Percentiles rank a stretch among this genome's conserved stretches.
Conservation (phyloP, 176 grass and related monocot genomes). For the Alloteropsis semialata region DNA sequence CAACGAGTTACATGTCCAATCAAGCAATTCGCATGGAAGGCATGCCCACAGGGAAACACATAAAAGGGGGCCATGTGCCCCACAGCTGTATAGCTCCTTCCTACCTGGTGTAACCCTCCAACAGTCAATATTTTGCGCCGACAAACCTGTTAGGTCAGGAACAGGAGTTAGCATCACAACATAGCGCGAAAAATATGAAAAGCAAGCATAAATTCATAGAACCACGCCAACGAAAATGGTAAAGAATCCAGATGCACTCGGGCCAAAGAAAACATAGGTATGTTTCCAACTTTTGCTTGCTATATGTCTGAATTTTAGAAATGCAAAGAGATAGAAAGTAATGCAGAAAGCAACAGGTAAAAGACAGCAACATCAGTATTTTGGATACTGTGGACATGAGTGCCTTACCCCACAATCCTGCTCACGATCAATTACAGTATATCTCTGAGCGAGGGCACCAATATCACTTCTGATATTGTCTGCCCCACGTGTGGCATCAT, state of each 20-base stretch:
- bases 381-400: not conserved
- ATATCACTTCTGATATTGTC: constrained; percentile 97
- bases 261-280: not conserved
- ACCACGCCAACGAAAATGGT: not conserved
- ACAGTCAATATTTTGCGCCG: constrained; percentile 85
- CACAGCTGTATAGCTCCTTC: constrained; percentile 68
- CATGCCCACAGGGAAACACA: constrained; percentile 92
- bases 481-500: constrained; percentile 90
- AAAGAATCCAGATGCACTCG: not conserved
- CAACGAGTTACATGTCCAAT: constrained; percentile 84
- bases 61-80: constrained; percentile 89
- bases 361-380: not conserved
- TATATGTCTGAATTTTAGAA: not conserved
- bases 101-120: constrained; percentile 68
- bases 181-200: not conserved
- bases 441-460: constrained; percentile 92
- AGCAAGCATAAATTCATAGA: not conserved
- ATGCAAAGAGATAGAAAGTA: constrained; percentile 3
- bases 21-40: constrained; percentile 91
- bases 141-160: constrained; percentile 52
- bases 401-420: constrained; percentile 87
- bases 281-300: not conserved
- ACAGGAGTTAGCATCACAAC: constrained; percentile 10
- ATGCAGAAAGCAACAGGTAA: not conserved
- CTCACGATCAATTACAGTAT: constrained; percentile 77